A percentile compares a stretch with the other conserved stretches of the same genome.
Conservation (phyloP, 2,329 filamentous ascomycete species). For the Phyllosticta citribraziliensis region DNA sequence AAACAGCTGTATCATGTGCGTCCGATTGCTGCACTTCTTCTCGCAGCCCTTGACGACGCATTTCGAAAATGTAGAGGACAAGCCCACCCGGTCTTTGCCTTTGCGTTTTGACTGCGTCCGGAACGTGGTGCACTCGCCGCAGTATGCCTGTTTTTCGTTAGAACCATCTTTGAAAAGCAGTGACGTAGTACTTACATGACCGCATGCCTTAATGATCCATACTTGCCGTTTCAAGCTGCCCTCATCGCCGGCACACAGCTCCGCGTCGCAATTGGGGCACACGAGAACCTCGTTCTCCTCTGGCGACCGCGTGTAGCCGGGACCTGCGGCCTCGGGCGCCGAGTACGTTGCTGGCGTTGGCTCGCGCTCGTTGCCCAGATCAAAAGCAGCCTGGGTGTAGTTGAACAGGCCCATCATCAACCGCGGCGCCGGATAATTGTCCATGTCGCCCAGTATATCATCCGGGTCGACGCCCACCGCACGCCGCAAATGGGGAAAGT, state of each 20-base stretch:
- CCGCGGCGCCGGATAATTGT: not conserved
- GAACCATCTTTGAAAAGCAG: not conserved
- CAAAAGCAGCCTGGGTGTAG: conserved; percentile 36
- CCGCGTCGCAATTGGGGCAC: conserved; percentile 78
- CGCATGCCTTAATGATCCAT: conserved; percentile 84
- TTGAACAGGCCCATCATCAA: conserved; percentile 18
- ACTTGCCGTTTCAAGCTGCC: conserved; percentile 65
- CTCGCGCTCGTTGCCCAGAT: conserved; percentile 26
- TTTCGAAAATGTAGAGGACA: conserved; percentile 30
- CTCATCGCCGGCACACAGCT: conserved; percentile 65
- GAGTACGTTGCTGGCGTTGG: conserved; percentile 43
- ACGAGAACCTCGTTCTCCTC: conserved; percentile 63
- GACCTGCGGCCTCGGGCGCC: conserved; percentile 51
- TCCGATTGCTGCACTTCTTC: conserved; percentile 23
- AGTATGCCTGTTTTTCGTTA: conserved; percentile 37
- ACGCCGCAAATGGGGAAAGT: conserved; percentile 1
- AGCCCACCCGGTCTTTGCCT: conserved; percentile 25
- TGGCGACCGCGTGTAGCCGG: conserved; percentile 75
- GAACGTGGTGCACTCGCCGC: conserved; percentile 40
- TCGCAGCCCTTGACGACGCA: conserved; percentile 38
- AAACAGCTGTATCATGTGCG: conserved; percentile 33
- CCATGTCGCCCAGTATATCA: not conserved
- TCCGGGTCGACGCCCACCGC: conserved; percentile 4
- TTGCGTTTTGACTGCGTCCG: conserved; percentile 26
- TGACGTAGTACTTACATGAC: conserved; percentile 59